These are phyloP conservation scores for Pseudozyma thailandica DNA, from an alignment of 1,284 basidiomycete genomes.

Conservation along the genomic window DNA sequence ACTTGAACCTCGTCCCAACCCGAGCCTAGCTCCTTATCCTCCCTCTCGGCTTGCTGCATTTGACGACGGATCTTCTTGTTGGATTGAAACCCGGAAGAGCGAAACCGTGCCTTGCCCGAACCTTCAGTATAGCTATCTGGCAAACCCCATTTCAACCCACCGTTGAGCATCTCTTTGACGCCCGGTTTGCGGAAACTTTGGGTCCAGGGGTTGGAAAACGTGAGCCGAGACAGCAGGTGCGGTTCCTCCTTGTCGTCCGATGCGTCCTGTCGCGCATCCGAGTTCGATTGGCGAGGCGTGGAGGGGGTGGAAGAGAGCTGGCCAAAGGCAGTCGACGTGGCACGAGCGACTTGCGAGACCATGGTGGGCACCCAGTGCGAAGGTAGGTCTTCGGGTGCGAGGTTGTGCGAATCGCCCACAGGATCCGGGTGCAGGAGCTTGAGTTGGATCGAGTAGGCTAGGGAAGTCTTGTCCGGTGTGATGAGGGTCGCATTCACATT, in stretches of 20 bases:
- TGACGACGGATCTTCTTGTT: conserved; percentile 21
- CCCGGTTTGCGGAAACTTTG: conserved; percentile 49
- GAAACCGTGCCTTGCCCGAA: conserved; percentile 6
- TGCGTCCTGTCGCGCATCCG: conserved; percentile 8
- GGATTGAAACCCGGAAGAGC: conserved; percentile 27
- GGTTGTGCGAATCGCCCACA: conserved; percentile 18
- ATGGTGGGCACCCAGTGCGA: conserved; percentile 38
- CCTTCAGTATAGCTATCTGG: conserved; percentile 54
- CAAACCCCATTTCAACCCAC: conserved; percentile 59
- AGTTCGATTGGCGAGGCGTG: conserved; percentile 4
- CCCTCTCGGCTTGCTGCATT: conserved; percentile 9
- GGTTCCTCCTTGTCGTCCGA: conserved; percentile 7
- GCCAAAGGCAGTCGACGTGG: conserved; percentile 25
- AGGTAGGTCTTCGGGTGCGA: conserved; percentile 22
- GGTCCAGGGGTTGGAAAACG: conserved; percentile 53
- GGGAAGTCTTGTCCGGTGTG: not conserved
- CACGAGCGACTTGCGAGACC: conserved; percentile 28
- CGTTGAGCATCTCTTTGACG: conserved; percentile 32
- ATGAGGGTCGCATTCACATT: not conserved
- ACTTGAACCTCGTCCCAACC: conserved; percentile 47
- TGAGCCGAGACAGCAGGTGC: conserved; percentile 39
- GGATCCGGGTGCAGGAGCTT: conserved; percentile 25
- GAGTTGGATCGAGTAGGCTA: conserved; percentile 27
- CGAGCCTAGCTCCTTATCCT: conserved; percentile 27
- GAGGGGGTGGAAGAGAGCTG: conserved; percentile 7